A percentile compares a stretch with the other conserved stretches of the same genome.
phyloP scores from a whole-genome alignment of 768 basidiomycete genomes.

The Galerina sulciceps region DNA sequence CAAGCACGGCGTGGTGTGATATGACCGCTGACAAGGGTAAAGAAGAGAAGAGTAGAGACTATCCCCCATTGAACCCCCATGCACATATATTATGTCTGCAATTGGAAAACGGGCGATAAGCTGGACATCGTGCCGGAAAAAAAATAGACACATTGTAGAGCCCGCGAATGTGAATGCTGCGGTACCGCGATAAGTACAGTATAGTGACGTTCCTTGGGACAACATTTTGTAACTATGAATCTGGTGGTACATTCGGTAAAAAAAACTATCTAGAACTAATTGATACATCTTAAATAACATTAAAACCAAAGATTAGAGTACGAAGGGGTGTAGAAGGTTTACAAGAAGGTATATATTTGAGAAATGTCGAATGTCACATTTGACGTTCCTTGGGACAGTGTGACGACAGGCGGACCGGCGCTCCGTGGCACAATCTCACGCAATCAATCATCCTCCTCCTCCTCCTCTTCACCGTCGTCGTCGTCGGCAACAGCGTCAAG shows the following conservation, averaged over 20 bases:
- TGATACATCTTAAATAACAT: background rate
- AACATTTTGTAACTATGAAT: background rate
- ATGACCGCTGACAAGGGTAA: background rate
- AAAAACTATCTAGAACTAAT: background rate
- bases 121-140: too few relatives aligned
- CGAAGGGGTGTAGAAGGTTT: background rate
- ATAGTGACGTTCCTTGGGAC: conserved; percentile 9
- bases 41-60: background rate
- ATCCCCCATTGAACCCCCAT: too few relatives aligned
- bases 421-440: background rate
- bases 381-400: conserved; percentile 1
- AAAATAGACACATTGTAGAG: too few relatives aligned
- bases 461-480: background rate
- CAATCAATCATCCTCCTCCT: background rate
- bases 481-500: background rate
- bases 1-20: background rate
- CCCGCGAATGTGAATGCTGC: too few relatives aligned
- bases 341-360: background rate
- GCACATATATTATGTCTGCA: too few relatives aligned
- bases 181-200: too few relatives aligned
- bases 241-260: background rate
- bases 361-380: background rate
- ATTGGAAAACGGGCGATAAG: too few relatives aligned
- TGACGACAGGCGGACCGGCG: background rate
- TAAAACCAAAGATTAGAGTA: background rate